Conservation (phyloP, 768 basidiomycete genomes). For the Pholiota microspora region DNA sequence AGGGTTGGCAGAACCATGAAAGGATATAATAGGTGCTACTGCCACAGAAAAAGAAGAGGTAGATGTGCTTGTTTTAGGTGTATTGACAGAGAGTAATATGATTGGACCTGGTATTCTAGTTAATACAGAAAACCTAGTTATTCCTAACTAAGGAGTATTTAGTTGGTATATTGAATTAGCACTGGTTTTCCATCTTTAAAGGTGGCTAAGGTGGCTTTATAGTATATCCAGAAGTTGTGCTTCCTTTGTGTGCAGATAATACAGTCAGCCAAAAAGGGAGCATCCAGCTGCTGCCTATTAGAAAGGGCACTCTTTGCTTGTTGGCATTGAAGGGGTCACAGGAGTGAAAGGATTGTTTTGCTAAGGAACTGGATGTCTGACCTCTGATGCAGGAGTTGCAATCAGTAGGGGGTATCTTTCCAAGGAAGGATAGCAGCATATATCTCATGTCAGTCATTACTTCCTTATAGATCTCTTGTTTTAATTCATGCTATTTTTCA, state of each 20-base stretch:
- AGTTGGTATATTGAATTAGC: background rate
- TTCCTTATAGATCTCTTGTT: background rate
- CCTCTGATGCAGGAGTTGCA: too few species aligned
- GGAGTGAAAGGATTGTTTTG: too few species aligned
- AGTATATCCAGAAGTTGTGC: background rate
- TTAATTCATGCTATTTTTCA: background rate
- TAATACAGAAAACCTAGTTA: background rate
- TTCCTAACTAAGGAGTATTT: background rate
- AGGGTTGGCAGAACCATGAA: background rate
- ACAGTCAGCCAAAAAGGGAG: background rate
- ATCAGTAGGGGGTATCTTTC: background rate
- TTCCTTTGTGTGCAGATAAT: background rate
- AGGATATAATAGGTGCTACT: background rate
- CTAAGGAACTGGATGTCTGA: too few species aligned
- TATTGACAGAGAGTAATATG: background rate
- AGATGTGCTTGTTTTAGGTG: background rate
- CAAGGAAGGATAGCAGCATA: background rate
- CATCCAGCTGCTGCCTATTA: background rate
- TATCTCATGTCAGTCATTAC: background rate
- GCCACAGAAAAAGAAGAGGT: background rate
- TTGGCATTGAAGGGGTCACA: too few species aligned
- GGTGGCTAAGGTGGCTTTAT: background rate
- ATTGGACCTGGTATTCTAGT: background rate
- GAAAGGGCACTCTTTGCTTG: too few species aligned
- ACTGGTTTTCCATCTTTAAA: background rate